Evolutionary conservation across 768 basidiomycete species (phyloP).

Genomic region (Saitozyma sp.): DNA sequence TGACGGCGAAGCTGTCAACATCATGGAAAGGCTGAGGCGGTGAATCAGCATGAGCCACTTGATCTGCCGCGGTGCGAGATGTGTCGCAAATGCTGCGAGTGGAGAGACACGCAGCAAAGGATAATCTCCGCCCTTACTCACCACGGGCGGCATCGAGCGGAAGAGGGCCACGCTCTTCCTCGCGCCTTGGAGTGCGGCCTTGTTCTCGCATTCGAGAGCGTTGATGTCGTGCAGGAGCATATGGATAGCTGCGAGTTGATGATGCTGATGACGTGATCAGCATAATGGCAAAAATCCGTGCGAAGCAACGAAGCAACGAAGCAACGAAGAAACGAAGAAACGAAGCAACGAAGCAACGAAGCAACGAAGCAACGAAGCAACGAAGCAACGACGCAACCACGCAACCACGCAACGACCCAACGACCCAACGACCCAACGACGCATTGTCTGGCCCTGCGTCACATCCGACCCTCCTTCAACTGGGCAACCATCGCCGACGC

Average conservation of each 20-base stretch:
- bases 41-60: not conserved
- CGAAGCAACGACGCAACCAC: too few relatives aligned
- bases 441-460: too few relatives aligned
- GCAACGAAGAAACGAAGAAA: too few relatives aligned
- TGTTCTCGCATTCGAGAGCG: slow-evolving; percentile 37
- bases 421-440: too few relatives aligned
- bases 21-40: slow-evolving; percentile 29
- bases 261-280: slow-evolving; percentile 26
- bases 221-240: slow-evolving; percentile 45
- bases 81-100: not conserved
- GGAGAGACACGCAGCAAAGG: not conserved
- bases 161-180: slow-evolving; percentile 27
- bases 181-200: slow-evolving; percentile 31
- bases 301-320: too few relatives aligned
- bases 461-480: not conserved
- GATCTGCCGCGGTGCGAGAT: not conserved
- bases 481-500: not conserved
- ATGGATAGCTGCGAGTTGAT: slow-evolving; percentile 28
- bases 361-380: too few relatives aligned
- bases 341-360: too few relatives aligned
- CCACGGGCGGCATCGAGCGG: slow-evolving; percentile 24
- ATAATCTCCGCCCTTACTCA: slow-evolving; percentile 11
- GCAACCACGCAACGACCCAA: too few relatives aligned
- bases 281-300: not conserved
- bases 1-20: slow-evolving; percentile 31